Base-by-base conservation (phyloP, 179 eudicot genomes). In the Silene vulgaris region DNA sequence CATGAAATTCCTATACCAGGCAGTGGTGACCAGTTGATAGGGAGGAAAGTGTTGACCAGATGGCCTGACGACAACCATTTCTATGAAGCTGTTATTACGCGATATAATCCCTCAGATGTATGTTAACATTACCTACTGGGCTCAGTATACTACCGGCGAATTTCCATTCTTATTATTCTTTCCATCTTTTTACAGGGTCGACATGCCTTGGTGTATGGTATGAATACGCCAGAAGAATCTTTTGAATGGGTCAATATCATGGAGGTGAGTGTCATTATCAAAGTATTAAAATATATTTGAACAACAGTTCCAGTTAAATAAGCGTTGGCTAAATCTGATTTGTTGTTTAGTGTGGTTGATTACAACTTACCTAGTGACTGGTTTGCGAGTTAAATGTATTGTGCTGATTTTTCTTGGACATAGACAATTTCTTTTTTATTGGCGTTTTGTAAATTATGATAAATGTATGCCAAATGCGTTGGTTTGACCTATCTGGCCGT, bases 221-320 rank as follows among this genome's bases (percentile, higher is more conserved):
- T 76, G 75, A 28, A 75, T 78, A 86, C 90, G 30, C 71, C 84
- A 48, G 82, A 84, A 19, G 91, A 88, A 78, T 83, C 91, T 20
- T 90, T 87, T 86, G 91, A 90, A 81, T 88, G 94, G 94, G 90
- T 90, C 69, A 79, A 90, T 80, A 84, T 88, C 23, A 85, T 78
- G 77, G 89, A 88, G 86, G 94, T 84, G 75, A 81, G 82, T 82
- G 37, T 69, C 48, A 12, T 71, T 56, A 35, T 29, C 70, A 60
- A 52, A 19, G 16, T 64, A 16, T 20, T 19, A 2, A 19, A 9
- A 14, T 59, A 17, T 23, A 59, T 28, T 37, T 28, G 6, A 9
- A 16, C 16, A 26, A 21, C 23, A 48, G 16, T n/a, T 23, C 11
- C 45, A 61, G 6, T 56, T 23, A 8, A 64, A 35, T 52, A 65